Base-by-base conservation (phyloP, 139 green algal genomes). In the Tetratostichococcus sp. region DNA sequence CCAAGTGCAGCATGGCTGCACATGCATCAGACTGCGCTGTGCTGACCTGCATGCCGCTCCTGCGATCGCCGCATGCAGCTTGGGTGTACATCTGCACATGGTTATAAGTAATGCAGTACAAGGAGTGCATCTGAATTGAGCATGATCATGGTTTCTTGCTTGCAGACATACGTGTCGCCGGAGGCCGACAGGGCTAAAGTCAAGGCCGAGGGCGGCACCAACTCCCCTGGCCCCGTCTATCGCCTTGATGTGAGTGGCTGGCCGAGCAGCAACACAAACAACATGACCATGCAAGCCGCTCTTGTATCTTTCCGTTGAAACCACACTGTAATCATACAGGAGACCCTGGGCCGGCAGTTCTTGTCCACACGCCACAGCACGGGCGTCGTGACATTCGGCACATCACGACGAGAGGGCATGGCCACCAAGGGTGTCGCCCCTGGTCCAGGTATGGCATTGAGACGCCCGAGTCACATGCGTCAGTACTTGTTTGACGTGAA, bases 221-320 rank as follows among this genome's bases (percentile, higher is more conserved):
- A 84, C 68, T 74, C 72, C 5, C 78, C 79, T 25, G 81, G 81
- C 8, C 70, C 81, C 25, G 79, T 77, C 67, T 86, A 84, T 65
- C 66, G 73, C 30, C 43, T 77, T 0, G 69, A 70, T 65, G 81
- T 85, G 33, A 31, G 80, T 32, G n/a, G n/a, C n/a, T n/a, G n/a
- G n/a, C n/a, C n/a, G n/a, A n/a, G n/a, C n/a, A n/a, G n/a, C n/a
- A n/a, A n/a, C n/a, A n/a, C n/a, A n/a, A n/a, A n/a, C n/a, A n/a
- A n/a, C n/a, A n/a, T n/a, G n/a, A n/a, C n/a, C n/a, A n/a, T n/a
- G n/a, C n/a, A n/a, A n/a, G n/a, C n/a, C n/a, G n/a, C n/a, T n/a
- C n/a, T n/a, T n/a, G n/a, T n/a, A n/a, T n/a, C n/a, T n/a, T n/a
- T n/a, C n/a, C n/a, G n/a, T n/a, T n/a, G n/a, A n/a, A n/a, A n/a